Conservation (phyloP, 805 yeast genomes). For the Candida patagonica region DNA sequence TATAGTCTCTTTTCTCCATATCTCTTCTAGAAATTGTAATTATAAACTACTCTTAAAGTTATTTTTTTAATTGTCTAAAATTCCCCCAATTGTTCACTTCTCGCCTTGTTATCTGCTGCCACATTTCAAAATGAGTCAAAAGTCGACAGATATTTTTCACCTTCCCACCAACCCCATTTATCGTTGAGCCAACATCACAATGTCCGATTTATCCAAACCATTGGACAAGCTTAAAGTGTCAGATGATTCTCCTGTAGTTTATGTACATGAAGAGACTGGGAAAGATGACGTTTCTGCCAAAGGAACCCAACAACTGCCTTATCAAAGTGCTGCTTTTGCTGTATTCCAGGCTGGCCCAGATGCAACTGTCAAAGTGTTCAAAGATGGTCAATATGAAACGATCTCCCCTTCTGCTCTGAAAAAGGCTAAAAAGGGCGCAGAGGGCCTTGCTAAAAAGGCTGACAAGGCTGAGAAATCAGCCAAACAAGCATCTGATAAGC, state of each 20-base stretch:
- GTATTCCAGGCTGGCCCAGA: constrained; percentile 31
- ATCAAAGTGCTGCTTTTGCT: constrained; percentile 78
- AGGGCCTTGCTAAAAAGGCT: constrained; percentile 74
- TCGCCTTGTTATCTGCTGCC: no score
- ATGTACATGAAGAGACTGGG: constrained; percentile 70
- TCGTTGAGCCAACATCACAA: no score
- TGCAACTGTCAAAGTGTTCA: constrained; percentile 41
- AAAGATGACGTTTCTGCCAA: constrained; percentile 45
- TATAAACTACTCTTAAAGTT: no score
- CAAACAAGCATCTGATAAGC: constrained; percentile 44
- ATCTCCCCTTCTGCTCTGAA: constrained; percentile 87
- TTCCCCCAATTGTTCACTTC: no score
- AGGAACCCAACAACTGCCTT: constrained; percentile 67
- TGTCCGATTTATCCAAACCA: constrained; percentile 16
- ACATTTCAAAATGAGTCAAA: no score
- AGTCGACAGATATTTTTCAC: no score
- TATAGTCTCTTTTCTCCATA: no score
- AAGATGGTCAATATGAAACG: constrained; percentile 57
- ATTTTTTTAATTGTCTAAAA: no score
- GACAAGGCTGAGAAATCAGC: constrained; percentile 53
- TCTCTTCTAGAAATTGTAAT: no score
- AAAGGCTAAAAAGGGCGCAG: constrained; percentile 94
- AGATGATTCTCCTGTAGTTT: constrained; percentile 27
- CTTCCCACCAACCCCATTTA: no score
- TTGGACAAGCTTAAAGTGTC: constrained; percentile 14